These are phyloP conservation scores for Grosmannia serpens DNA, from an alignment of 2,329 filamentous ascomycete species.

Conservation along the genomic window DNA sequence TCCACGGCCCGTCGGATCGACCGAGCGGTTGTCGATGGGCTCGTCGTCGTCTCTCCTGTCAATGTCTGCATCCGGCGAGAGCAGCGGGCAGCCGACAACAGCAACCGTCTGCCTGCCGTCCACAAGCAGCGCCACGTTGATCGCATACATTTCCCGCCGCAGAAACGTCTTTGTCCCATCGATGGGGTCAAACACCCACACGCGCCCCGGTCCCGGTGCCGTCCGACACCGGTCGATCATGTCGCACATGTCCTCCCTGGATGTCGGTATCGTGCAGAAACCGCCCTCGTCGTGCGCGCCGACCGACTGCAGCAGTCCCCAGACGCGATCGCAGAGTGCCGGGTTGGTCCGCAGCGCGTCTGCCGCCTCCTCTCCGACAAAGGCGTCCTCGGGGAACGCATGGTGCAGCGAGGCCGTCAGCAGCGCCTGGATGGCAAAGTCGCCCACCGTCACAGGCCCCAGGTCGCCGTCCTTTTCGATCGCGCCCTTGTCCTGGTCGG, in stretches of 20 bases:
- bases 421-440: constrained; percentile 48
- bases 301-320: constrained; percentile 27
- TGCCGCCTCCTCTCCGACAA: constrained; percentile 46
- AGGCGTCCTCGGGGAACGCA: constrained; percentile 37
- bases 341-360: constrained; percentile 31
- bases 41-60: constrained; percentile 30
- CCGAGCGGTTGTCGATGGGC: constrained; percentile 28
- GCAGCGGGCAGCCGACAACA: constrained; percentile 33
- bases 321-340: constrained; percentile 33
- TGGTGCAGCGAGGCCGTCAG: constrained; percentile 36
- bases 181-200: constrained; percentile 51
- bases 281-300: constrained; percentile 16
- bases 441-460: constrained; percentile 46
- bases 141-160: constrained; percentile 41
- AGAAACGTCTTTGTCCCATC: constrained; percentile 49
- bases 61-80: constrained; percentile 26
- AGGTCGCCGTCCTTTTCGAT: constrained; percentile 40
- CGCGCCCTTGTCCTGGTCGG: constrained; percentile 34
- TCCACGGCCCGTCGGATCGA: constrained; percentile 32
- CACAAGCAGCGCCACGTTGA: constrained; percentile 42
- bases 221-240: constrained; percentile 37
- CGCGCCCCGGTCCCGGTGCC: constrained; percentile 29
- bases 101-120: constrained; percentile 37
- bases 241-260: constrained; percentile 35
- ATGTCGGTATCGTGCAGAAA: constrained; percentile 22